A percentile compares a stretch with the other conserved stretches of the same genome.
These are phyloP conservation scores for Elymus sibiricus DNA, from an alignment of 176 grass and related monocot genomes.

Conservation along the genomic window DNA sequence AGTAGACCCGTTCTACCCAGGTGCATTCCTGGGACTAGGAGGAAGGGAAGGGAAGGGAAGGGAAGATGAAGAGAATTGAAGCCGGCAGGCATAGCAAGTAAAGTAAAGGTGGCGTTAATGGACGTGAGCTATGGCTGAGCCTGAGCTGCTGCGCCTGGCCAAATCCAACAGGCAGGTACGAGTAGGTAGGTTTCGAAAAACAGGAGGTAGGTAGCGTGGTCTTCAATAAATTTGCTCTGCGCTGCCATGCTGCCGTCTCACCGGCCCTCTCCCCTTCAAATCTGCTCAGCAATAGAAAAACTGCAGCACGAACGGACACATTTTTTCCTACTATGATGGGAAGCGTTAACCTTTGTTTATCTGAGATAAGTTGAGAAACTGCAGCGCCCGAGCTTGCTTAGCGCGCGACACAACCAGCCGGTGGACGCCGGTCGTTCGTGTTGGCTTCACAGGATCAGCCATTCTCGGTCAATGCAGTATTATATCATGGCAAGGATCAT, in stretches of 20 bases:
- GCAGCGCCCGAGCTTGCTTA: neutral
- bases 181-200: conserved; percentile 1
- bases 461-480: neutral
- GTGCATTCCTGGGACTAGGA: neutral
- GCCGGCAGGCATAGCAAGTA: conserved; percentile 2
- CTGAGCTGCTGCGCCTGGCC: neutral
- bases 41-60: conserved; percentile 18
- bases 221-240: conserved; percentile 29
- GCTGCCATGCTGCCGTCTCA: conserved; percentile 11
- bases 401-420: neutral
- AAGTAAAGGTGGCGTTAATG: conserved; percentile 1
- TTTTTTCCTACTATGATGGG: too few species aligned
- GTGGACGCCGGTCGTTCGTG: neutral
- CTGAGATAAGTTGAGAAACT: too few species aligned
- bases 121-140: too few species aligned
- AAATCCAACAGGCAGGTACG: neutral
- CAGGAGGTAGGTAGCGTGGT: conserved; percentile 7
- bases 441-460: neutral
- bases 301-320: neutral
- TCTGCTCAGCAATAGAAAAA: neutral
- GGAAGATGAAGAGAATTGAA: neutral
- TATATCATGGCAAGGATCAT: neutral
- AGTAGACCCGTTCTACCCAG: neutral
- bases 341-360: too few species aligned
- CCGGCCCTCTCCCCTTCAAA: neutral